A percentile compares a stretch with the other conserved stretches of the same genome.
phyloP scores from a whole-genome alignment of 129 eudicot species.

The Chrysanthemum seticuspe region DNA sequence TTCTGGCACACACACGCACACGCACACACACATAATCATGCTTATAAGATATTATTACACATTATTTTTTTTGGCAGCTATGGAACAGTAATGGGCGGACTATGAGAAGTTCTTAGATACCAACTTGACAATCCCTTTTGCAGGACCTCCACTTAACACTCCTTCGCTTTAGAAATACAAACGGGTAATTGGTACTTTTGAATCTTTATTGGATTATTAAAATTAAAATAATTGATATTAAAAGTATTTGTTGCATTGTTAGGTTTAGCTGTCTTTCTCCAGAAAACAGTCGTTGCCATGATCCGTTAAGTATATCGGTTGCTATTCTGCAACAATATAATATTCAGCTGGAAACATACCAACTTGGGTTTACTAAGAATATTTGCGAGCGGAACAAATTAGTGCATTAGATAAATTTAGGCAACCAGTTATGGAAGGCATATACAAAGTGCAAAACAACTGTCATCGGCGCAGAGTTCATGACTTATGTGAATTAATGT shows the following conservation, averaged over 20 bases:
- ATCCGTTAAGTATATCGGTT: constrained; percentile 74
- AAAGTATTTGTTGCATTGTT: background rate
- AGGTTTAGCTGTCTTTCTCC: constrained; percentile 82
- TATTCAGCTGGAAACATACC: constrained; percentile 80
- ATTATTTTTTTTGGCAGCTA: too few species aligned
- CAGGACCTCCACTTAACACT: too few species aligned
- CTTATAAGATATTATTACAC: too few species aligned
- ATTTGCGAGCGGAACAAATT: constrained; percentile 78
- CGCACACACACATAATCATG: too few species aligned
- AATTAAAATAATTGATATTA: too few species aligned
- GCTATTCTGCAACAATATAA: constrained; percentile 71
- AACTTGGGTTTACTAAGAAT: constrained; percentile 88
- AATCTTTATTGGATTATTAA: too few species aligned
- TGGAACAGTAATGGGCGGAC: too few species aligned
- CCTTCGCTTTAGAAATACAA: too few species aligned
- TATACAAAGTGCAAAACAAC: constrained; percentile 58
- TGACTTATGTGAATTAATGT: constrained; percentile 58
- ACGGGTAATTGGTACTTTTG: too few species aligned
- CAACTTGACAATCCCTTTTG: too few species aligned
- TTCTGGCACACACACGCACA: too few species aligned
- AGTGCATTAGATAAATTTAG: constrained; percentile 58
- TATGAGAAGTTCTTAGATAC: too few species aligned
- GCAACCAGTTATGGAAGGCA: constrained; percentile 65
- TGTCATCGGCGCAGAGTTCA: constrained; percentile 51
- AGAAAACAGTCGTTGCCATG: constrained; percentile 52